Evolutionary conservation across 352 stramenopile species (phyloP), one percentile per base, ranked within the genome.

Genomic region (Phytophthora pseudosyringae): DNA sequence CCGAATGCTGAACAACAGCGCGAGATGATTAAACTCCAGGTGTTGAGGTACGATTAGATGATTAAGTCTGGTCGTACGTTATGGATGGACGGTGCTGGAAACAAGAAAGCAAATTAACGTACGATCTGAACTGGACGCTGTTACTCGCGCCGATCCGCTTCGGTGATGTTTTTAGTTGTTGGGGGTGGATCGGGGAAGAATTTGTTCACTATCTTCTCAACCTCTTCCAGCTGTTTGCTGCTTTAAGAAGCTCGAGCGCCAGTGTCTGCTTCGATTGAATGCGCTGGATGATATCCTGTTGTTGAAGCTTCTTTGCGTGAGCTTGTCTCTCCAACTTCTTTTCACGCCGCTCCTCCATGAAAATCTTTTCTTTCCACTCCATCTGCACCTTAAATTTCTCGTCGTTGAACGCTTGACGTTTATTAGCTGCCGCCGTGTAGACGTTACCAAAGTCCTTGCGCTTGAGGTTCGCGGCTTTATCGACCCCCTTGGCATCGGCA

Each of bases 401-500:
- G 12, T 49, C 43, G n/a, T 33, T 49, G 8, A 18, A n/a, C 35
- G 16, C 5, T 25, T 33, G 26, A 9, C 52, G 52, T 11, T 59
- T 59, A 3, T 59, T 33, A 25, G 43, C 9, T 2, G 55, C 43
- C 16, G 47, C 55, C 21, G 44, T 55, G 43, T 63, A 63, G 7
- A 48, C 39, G 25, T 25, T 63, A 3, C 18, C 55, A n/a, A 63
- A 55, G 28, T 63, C 41, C 2, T 29, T 28, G 16, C 55, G 55
- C 15, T 55, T 63, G 31, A 8, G 4, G 13, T 39, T 49, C 3
- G 31, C 33, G 1, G 55, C 55, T 16, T 63, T 63, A 3, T 55
- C 55, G 1, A 48, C 21, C 6, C 44, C 32, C 13, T 39, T n/a
- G 9, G 15, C 44, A 51, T 50, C 40, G 1, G 11, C 11, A n/a